Conservation (phyloP, 805 yeast species). For the Lipomyces yamadae region DNA sequence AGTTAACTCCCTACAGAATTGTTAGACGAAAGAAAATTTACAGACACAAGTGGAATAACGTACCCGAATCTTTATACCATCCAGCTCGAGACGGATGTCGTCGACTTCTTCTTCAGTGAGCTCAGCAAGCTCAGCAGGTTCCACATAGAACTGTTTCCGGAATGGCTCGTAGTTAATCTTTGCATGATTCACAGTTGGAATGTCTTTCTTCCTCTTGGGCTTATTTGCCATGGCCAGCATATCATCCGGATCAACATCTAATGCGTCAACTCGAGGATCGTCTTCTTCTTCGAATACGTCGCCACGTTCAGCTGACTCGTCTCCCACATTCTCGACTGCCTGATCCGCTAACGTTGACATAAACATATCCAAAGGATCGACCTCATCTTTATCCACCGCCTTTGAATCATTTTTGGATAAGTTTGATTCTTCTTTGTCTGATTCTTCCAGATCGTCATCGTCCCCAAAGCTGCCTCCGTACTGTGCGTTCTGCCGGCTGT, state of each 20-base stretch:
- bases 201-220: constrained; percentile 55
- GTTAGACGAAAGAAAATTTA: background rate
- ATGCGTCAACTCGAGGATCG: constrained; percentile 42
- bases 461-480: constrained; percentile 43
- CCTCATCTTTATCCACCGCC: constrained; percentile 42
- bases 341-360: constrained; percentile 45
- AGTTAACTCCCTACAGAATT: constrained; percentile 52
- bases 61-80: constrained; percentile 63
- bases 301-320: constrained; percentile 16
- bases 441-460: constrained; percentile 39
- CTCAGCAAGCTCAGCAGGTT: constrained; percentile 57
- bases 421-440: constrained; percentile 36
- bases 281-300: constrained; percentile 31
- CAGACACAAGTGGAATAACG: background rate
- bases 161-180: constrained; percentile 57
- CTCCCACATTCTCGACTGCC: constrained; percentile 12
- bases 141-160: constrained; percentile 64
- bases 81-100: constrained; percentile 57
- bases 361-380: constrained; percentile 56
- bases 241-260: constrained; percentile 44
- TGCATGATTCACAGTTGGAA: constrained; percentile 56
- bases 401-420: background rate
- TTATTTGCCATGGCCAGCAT: constrained; percentile 43
- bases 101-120: constrained; percentile 62
- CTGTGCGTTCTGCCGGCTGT: constrained; percentile 40